phyloP scores from a whole-genome alignment of 176 grass and related monocot genomes.

The Poa annua region DNA sequence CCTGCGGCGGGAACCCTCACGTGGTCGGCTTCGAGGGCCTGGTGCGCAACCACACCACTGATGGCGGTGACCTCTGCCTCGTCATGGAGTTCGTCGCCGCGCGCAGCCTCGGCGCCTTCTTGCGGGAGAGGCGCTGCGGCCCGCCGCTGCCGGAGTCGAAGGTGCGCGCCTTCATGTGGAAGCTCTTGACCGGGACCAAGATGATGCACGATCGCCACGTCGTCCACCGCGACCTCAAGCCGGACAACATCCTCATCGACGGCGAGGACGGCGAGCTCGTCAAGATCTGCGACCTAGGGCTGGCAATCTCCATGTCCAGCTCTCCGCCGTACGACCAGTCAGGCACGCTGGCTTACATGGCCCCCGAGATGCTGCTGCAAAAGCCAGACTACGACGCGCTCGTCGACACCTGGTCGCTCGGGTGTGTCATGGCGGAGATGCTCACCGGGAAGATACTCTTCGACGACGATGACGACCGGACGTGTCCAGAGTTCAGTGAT shows the following conservation, averaged over 20 bases:
- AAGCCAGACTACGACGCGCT: neutral
- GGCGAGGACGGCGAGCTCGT: neutral
- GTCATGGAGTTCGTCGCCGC: neutral
- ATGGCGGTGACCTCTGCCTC: neutral
- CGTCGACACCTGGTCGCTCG: constrained; percentile 10
- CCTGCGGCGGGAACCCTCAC: neutral
- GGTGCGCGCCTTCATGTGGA: neutral
- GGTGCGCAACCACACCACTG: neutral
- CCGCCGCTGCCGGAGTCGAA: neutral
- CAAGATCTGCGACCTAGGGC: constrained; percentile 14
- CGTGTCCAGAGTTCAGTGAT: no score
- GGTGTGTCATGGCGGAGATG: constrained; percentile 21
- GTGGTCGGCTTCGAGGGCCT: constrained; percentile 18
- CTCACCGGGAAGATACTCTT: constrained; percentile 16
- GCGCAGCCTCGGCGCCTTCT: neutral
- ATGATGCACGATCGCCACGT: constrained; percentile 11
- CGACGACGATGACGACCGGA: neutral
- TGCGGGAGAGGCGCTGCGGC: neutral
- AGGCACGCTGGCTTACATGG: neutral
- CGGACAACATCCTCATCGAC: neutral
- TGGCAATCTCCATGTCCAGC: neutral
- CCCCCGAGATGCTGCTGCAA: constrained; percentile 2
- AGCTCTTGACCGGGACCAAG: neutral
- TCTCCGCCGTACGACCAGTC: neutral
- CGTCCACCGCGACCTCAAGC: constrained; percentile 29